Percentiles rank a stretch among this genome's conserved stretches.
phyloP scores from a whole-genome alignment of 768 basidiomycete genomes.

The Lentinula sp. region DNA sequence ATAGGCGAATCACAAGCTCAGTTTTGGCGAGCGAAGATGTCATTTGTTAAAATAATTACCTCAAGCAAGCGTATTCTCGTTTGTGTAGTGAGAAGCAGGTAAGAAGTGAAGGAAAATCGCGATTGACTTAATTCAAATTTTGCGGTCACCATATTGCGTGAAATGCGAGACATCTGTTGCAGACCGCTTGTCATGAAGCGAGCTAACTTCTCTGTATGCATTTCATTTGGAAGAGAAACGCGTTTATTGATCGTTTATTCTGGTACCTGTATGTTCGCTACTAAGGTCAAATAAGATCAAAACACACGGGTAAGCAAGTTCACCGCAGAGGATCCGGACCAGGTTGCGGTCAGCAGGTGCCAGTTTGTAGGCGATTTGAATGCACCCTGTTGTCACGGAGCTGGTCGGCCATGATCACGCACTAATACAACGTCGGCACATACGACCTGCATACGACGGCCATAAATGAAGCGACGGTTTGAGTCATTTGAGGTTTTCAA shows the following conservation, averaged over 20 bases:
- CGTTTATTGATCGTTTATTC: neutral
- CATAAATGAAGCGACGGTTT: neutral
- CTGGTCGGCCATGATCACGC: constrained; percentile 7
- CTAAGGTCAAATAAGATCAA: neutral
- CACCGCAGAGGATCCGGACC: neutral
- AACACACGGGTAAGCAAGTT: neutral
- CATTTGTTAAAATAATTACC: neutral
- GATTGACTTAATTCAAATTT: neutral
- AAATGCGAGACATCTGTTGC: neutral
- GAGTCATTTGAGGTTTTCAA: no score
- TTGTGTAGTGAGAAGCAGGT: neutral
- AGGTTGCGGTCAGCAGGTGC: neutral
- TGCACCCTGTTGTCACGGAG: neutral
- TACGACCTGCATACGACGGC: neutral
- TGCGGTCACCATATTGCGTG: neutral
- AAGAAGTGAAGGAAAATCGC: neutral
- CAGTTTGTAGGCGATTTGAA: neutral
- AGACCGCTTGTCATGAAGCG: neutral
- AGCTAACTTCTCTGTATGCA: neutral
- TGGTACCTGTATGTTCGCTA: neutral
- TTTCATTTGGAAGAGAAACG: neutral
- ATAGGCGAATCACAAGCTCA: no score
- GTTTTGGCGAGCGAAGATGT: no score
- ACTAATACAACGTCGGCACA: neutral
- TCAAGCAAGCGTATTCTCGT: neutral